Conservation (phyloP, 2,329 filamentous ascomycete species). For the Botrytis hyacinthi region DNA sequence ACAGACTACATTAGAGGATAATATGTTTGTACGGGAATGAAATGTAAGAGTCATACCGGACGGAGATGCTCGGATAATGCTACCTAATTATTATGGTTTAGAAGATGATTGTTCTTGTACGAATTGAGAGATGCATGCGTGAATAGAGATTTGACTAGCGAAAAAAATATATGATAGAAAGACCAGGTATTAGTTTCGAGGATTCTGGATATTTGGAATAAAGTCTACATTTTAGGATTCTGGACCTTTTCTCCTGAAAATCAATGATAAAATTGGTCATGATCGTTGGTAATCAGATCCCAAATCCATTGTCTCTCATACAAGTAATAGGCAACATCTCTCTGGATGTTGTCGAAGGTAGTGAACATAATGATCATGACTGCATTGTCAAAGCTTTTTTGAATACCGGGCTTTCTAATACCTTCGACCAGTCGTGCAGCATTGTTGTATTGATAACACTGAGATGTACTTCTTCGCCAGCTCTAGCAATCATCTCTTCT, state of each 20-base stretch:
- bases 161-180: neutral
- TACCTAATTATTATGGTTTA: neutral
- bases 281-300: neutral
- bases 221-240: neutral
- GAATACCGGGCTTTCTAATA: conserved; percentile 37
- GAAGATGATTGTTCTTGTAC: neutral
- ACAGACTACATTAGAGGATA: neutral
- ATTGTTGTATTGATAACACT: conserved; percentile 46
- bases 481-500: conserved; percentile 46
- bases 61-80: neutral
- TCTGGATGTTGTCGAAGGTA: neutral
- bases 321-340: neutral
- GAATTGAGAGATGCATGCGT: neutral
- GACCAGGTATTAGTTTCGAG: too few species aligned
- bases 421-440: conserved; percentile 45
- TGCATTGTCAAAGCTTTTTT: conserved; percentile 19
- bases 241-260: neutral
- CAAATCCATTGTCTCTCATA: neutral
- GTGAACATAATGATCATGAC: neutral
- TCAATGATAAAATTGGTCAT: too few species aligned
- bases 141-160: neutral
- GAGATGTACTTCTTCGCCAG: conserved; percentile 45
- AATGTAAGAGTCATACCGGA: conserved; percentile 8
- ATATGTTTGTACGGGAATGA: neutral
- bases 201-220: neutral